Base-by-base conservation (phyloP, 2,329 filamentous ascomycete genomes). In the Escovopsis sp. region DNA sequence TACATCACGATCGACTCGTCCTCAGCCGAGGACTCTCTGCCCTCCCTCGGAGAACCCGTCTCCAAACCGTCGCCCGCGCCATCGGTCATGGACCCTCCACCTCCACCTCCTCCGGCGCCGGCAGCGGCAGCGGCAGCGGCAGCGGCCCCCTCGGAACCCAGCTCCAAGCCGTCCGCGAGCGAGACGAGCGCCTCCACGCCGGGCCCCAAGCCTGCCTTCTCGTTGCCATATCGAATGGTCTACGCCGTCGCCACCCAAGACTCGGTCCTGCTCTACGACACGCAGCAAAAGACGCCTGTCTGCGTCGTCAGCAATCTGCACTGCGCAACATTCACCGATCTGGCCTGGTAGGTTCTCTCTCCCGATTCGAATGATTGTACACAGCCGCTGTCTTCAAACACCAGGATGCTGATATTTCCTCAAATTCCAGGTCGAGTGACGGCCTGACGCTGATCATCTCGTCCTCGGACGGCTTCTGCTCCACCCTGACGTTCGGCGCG, bases 401-500 rank as follows among this genome's bases (percentile, higher is more conserved):
- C 20, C 6, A 4, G 20, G 20, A 20, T 6, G 6, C 20, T 16
- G 16, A 15, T 42, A 34, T 32, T 40, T 53, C 62, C 51, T 66
- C 53, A 43, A 37, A 48, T 56, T 43, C 24, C 40, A 68, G 67
- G 67, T 68, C 70, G 36, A 68, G 58, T 40, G 69, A 74, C 44
- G 71, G 71, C 30, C 52, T 62, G 27, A 70, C 67, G 2, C 67
- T 98, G 16, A 70, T 98, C 39, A 93, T 98, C 65, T 91, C 87
- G n/a, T 98, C 91, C 0, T 95, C 91, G 0, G 91, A 98, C 59
- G 91, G 91, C 0, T 98, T 96, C 65, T 98, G 91, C 59, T 98
- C 91, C 0, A 82, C 84, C 0, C 68, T 98, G 6, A 83, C 87
- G 0, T 98, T 98, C 56, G 63, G 75, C 1, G 68, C 82, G 2